Base-by-base conservation (phyloP, 2,329 filamentous ascomycete species). In the Elsinoe batatas region DNA sequence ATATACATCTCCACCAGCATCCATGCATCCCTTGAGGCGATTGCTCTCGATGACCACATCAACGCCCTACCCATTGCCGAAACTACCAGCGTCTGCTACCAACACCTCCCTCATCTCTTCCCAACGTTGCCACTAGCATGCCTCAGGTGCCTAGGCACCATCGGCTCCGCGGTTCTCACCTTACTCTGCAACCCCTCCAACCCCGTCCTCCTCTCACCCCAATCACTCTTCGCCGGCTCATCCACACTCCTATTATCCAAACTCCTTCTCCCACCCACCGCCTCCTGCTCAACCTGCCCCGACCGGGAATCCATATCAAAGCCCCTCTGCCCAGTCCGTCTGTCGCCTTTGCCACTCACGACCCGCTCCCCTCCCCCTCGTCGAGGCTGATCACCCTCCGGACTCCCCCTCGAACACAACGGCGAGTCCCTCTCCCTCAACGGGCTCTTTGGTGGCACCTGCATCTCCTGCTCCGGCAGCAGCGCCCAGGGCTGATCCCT, bases 81-180 rank as follows among this genome's bases (percentile, higher is more conserved):
- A 5, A 30, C 26, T 30, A 30, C 26, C 26, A 30, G 26, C 3
- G 8, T 2, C 26, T 44, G 18, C 2, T 12, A 44, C 17, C 22
- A 49, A 4, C 2, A 35, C 6, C 22, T 30, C 30, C 32, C 22
- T 26, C n/a, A 18, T 17, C 47, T 42, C 26, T 26, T 54, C 22
- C 51, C 53, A 32, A 55, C 22, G 17, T 17, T 55, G 12, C 53
- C 53, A 47, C 53, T 55, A 32, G 53, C 53, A 47, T 55, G 53
- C 30, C 53, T 44, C 30, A 55, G 32, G 47, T 55, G 53, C 18
- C 53, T 55, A n/a, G 32, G 53, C 33, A 42, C 42, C 40, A 42
- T 55, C 7, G 42, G 40, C 40, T 44, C 38, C 53, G 37, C 51
- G 1, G 51, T 42, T 2, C 36, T 17, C 11, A 44, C 36, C 38